Base-by-base conservation (phyloP, 2,329 filamentous ascomycete genomes). In the Colletotrichum chlorophyti region DNA sequence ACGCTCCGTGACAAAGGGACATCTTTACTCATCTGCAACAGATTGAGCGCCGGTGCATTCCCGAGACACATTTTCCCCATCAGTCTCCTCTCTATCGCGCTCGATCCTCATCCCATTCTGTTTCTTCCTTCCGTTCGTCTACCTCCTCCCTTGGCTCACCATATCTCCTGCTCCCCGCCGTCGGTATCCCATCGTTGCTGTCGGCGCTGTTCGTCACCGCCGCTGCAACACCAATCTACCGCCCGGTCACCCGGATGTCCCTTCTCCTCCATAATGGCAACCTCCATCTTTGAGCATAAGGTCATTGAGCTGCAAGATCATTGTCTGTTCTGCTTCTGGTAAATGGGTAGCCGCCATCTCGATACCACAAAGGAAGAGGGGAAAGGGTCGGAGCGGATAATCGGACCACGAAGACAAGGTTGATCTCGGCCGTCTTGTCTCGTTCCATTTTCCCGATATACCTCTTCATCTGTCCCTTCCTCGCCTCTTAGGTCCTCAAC, bases 61-160 rank as follows among this genome's bases (percentile, higher is more conserved):
- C 75, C 74, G 74, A 77, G 71, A 76, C 74, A 75, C 24, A 49
- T 40, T 63, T 43, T 54, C 24, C 40, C 32, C 52, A 31, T 43
- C 32, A 34, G n/a, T 49, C 24, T 38, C 19, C 43, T 45, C 42
- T 43, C 54, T 48, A 29, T 52, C 35, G 17, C 19, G 40, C 15
- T 19, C 26, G 45, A 12, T 55, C 23, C 19, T 43, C 46, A 24
- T 42, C 12, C 21, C 52, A 58, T 46, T 58, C n/a, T n/a, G n/a
- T n/a, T n/a, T n/a, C n/a, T n/a, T n/a, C n/a, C n/a, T n/a, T 58
- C 58, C 29, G 61, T 43, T 66, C 65, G 19, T 63, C 65, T 19
- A 17, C n/a, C n/a, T 48, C 24, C 58, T 53, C 37, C 54, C 54
- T 50, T 51, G 40, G 27, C 48, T 45, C 40, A 37, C 38, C 38